phyloP scores from a whole-genome alignment of 2,329 filamentous ascomycete species.

The Fusarium domesticum region DNA sequence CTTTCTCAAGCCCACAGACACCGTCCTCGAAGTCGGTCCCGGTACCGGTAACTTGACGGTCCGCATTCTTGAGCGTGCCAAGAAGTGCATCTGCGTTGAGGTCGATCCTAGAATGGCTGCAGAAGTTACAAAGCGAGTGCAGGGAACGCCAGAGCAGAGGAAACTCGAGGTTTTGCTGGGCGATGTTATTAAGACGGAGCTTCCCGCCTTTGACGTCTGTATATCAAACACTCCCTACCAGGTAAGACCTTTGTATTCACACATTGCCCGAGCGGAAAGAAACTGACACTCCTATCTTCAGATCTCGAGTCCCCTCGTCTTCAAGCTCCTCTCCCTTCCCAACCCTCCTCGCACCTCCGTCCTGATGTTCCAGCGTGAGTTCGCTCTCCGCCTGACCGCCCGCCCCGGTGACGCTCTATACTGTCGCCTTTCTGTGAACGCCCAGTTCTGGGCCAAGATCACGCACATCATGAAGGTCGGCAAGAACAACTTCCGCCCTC shows the following conservation, averaged over 20 bases:
- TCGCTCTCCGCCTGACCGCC: constrained; percentile 85
- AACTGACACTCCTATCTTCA: constrained; percentile 33
- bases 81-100: constrained; percentile 80
- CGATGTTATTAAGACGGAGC: constrained; percentile 80
- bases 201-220: constrained; percentile 75
- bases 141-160: constrained; percentile 80
- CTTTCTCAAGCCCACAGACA: constrained; percentile 82
- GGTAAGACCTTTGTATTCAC: constrained; percentile 34
- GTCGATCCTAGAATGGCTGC: constrained; percentile 95
- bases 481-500: constrained; percentile 93
- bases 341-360: constrained; percentile 80
- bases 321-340: constrained; percentile 78
- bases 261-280: not conserved
- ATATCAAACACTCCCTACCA: constrained; percentile 68
- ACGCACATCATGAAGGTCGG: constrained; percentile 87
- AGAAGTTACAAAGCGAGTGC: constrained; percentile 89
- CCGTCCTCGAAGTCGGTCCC: constrained; percentile 88
- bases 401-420: constrained; percentile 86
- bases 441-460: constrained; percentile 75
- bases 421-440: constrained; percentile 86
- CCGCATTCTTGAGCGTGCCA: constrained; percentile 82
- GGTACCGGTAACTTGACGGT: constrained; percentile 88
- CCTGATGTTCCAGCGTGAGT: constrained; percentile 97
- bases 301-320: constrained; percentile 89
- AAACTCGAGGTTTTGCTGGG: constrained; percentile 85